Evolutionary conservation across 306 rosid genomes (phyloP).

Genomic region (Bauhinia variegata): DNA sequence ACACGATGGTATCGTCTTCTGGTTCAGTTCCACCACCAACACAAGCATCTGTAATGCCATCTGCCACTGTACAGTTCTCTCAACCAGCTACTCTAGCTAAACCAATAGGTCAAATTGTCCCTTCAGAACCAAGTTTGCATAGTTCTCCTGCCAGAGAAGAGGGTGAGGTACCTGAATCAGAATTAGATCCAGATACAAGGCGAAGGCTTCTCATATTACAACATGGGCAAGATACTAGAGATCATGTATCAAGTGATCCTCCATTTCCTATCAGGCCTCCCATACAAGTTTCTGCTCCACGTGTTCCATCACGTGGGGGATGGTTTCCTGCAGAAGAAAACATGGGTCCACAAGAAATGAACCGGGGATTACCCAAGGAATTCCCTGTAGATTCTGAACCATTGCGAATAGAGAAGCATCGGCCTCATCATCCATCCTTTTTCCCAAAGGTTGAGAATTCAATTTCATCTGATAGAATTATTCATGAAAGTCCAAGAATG

Average conservation of each 20-base stretch:
- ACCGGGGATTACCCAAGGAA: constrained; percentile 65
- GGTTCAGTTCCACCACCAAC: constrained; percentile 59
- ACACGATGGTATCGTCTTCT: constrained; percentile 61
- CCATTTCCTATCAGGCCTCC: constrained; percentile 71
- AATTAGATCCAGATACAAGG: constrained; percentile 97
- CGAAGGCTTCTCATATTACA: constrained; percentile 98
- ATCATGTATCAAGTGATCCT: constrained; percentile 66
- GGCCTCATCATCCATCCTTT: constrained; percentile 69
- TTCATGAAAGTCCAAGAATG: constrained; percentile 73
- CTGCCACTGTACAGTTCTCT: constrained; percentile 61
- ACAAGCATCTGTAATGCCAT: constrained; percentile 59
- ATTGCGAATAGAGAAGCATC: constrained; percentile 70
- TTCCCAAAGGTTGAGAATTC: constrained; percentile 76
- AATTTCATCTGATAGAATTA: constrained; percentile 69
- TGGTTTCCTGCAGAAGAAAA: constrained; percentile 95
- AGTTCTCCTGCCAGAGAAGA: constrained; percentile 98
- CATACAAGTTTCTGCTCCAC: constrained; percentile 64
- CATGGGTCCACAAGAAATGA: constrained; percentile 73
- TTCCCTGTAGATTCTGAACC: constrained; percentile 75
- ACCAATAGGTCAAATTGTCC: constrained; percentile 59
- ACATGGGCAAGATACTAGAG: constrained; percentile 97
- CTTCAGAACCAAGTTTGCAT: constrained; percentile 76
- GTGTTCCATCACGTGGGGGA: constrained; percentile 59
- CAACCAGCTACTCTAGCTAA: constrained; percentile 57
- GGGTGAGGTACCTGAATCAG: constrained; percentile 99